phyloP scores from a whole-genome alignment of 176 grass and related monocot genomes.

The Metroxylon sagu region DNA sequence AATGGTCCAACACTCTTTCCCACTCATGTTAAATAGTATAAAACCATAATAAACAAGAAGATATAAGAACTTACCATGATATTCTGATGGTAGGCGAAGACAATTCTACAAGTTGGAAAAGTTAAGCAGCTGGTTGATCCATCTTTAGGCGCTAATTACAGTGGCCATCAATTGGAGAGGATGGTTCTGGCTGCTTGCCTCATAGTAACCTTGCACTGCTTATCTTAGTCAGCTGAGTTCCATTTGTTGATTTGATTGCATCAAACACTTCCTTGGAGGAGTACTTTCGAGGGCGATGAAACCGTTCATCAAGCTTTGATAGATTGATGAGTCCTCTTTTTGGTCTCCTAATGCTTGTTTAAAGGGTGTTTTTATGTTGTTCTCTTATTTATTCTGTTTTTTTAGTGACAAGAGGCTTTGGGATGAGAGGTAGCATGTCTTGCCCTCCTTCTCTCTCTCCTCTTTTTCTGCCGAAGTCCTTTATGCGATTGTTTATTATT shows the following conservation, averaged over 20 bases:
- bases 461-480: background rate
- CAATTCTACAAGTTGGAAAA: slow-evolving; percentile 66
- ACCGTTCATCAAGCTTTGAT: slow-evolving; percentile 75
- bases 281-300: slow-evolving; percentile 85
- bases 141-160: slow-evolving; percentile 34
- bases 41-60: too few relatives aligned
- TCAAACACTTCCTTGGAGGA: slow-evolving; percentile 72
- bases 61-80: too few relatives aligned
- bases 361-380: background rate
- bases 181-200: slow-evolving; percentile 74
- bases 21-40: too few relatives aligned
- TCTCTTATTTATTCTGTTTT: too few relatives aligned
- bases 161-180: slow-evolving; percentile 46
- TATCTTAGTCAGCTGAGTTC: slow-evolving; percentile 51
- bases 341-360: slow-evolving; percentile 1
- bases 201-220: slow-evolving; percentile 83
- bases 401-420: slow-evolving; percentile 23
- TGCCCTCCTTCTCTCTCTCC: slow-evolving; percentile 67
- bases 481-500: too few relatives aligned
- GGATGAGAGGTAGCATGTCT: slow-evolving; percentile 50
- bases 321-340: slow-evolving; percentile 20
- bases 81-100: slow-evolving; percentile 54
- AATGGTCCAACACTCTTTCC: too few relatives aligned
- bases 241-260: slow-evolving; percentile 29
- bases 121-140: slow-evolving; percentile 60